These are phyloP conservation scores for Piedraia hortae DNA, from an alignment of 2,329 filamentous ascomycete species.

Conservation along the genomic window DNA sequence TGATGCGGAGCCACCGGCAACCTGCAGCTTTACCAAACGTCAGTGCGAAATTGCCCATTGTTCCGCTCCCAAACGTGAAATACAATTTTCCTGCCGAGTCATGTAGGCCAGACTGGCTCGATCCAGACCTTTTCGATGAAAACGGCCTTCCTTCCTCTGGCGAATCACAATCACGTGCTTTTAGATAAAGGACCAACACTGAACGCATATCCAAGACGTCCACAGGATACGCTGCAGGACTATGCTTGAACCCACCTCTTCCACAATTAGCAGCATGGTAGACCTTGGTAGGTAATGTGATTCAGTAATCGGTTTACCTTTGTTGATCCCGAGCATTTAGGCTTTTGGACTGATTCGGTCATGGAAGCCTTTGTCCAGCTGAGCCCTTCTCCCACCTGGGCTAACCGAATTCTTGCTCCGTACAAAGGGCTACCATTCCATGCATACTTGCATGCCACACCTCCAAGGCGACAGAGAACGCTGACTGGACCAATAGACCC, in stretches of 20 bases:
- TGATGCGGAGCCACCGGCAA: too few species aligned
- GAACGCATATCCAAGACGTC: too few species aligned
- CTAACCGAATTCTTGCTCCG: conserved; percentile 9
- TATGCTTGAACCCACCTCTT: not conserved
- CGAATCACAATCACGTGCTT: too few species aligned
- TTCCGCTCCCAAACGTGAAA: too few species aligned
- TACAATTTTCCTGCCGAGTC: too few species aligned
- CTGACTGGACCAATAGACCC: conserved; percentile 8
- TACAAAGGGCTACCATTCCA: conserved; percentile 11
- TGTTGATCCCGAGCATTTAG: conserved; percentile 4
- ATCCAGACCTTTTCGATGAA: too few species aligned
- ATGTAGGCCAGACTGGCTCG: too few species aligned
- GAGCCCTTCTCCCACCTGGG: conserved; percentile 11
- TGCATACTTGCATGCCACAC: conserved; percentile 7
- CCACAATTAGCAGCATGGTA: conserved; percentile 1
- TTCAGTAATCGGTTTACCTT: not conserved
- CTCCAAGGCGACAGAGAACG: conserved; percentile 7
- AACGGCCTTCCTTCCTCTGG: too few species aligned
- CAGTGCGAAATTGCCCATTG: too few species aligned
- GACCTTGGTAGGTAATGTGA: conserved; percentile 1
- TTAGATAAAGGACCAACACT: too few species aligned
- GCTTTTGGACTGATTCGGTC: conserved; percentile 9
- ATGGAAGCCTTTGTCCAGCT: conserved; percentile 6
- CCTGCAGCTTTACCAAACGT: too few species aligned
- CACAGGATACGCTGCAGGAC: too few species aligned